A percentile compares a stretch with the other conserved stretches of the same genome.
Evolutionary conservation across 495 filamentous ascomycete genomes (phyloP).

Genomic region (Aspergillus bridgeri): DNA sequence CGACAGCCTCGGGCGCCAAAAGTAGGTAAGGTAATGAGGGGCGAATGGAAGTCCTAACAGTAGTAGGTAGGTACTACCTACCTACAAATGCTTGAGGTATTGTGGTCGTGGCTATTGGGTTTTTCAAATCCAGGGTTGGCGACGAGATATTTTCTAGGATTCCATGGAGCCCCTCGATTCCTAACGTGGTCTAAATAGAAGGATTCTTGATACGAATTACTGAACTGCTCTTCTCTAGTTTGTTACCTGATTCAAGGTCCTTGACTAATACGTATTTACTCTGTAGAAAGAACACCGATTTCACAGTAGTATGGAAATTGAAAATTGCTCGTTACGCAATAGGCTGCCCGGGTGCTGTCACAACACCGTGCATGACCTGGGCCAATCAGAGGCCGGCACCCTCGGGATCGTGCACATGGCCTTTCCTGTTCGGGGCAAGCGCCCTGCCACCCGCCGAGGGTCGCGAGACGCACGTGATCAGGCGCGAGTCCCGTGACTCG

Average conservation of each 20-base stretch:
- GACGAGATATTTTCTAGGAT: neutral
- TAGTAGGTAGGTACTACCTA: no score
- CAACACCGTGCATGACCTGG: neutral
- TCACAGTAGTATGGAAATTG: no score
- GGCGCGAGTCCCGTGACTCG: slow-evolving; percentile 23
- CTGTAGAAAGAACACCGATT: no score
- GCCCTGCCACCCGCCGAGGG: slow-evolving; percentile 1
- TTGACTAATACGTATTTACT: no score
- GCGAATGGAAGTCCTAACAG: no score
- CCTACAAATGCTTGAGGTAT: neutral
- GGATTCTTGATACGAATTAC: no score
- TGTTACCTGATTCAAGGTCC: no score
- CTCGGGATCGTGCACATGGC: slow-evolving; percentile 18
- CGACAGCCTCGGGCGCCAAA: no score
- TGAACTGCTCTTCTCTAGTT: no score
- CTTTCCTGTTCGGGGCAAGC: slow-evolving; percentile 7
- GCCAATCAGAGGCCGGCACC: slow-evolving; percentile 15
- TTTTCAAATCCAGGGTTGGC: neutral
- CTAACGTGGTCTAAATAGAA: no score
- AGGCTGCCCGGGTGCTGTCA: slow-evolving; percentile 13
- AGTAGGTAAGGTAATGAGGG: no score
- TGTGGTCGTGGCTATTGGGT: neutral
- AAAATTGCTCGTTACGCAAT: neutral
- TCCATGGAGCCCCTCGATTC: no score
- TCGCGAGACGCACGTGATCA: slow-evolving; percentile 16